Base-by-base conservation (phyloP, 768 basidiomycete genomes). In the Lyophyllum semitale region DNA sequence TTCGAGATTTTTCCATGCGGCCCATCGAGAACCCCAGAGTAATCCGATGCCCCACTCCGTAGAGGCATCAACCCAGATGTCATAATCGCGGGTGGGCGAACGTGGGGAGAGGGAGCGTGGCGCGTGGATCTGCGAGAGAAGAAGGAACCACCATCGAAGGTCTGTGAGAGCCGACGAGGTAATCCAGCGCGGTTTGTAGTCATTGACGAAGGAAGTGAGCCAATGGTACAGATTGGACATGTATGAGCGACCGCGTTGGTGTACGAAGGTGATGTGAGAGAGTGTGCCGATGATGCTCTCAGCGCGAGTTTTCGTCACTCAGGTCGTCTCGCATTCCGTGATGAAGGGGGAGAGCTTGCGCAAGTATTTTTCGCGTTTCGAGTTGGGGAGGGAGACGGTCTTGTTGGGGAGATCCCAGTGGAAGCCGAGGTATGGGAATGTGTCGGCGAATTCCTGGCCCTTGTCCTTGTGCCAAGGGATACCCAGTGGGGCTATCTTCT, bases 401-500 rank as follows among this genome's bases (percentile, higher is more conserved):
- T n/a, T n/a, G n/a, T n/a, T n/a, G 8, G 37, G 40, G 7, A 74
- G 32, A 52, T 72, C 62, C 73, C 72, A 74, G 4, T 41, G 26
- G 41, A 73, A 68, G 2, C 72, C 71, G 7, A 71, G 42, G 45
- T 69, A 75, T 2, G 30, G 38, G 33, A 63, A 57, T 0, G 26
- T 25, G 41, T 37, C n/a, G 0, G 9, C 15, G 50, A 70, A 73
- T 41, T 6, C n/a, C n/a, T n/a, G n/a, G n/a, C n/a, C n/a, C n/a
- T n/a, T n/a, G n/a, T n/a, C n/a, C n/a, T n/a, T n/a, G n/a, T n/a
- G n/a, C n/a, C n/a, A n/a, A n/a, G n/a, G n/a, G n/a, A n/a, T n/a
- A n/a, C n/a, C n/a, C n/a, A 72, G 57, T 0, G 44, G 32, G 3
- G 41, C 47, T 11, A 68, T 64, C 5, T 41, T 48, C 1, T 22